These are phyloP conservation scores for Trypanosoma mega DNA, from an alignment of 208 protist species.

Conservation along the genomic window DNA sequence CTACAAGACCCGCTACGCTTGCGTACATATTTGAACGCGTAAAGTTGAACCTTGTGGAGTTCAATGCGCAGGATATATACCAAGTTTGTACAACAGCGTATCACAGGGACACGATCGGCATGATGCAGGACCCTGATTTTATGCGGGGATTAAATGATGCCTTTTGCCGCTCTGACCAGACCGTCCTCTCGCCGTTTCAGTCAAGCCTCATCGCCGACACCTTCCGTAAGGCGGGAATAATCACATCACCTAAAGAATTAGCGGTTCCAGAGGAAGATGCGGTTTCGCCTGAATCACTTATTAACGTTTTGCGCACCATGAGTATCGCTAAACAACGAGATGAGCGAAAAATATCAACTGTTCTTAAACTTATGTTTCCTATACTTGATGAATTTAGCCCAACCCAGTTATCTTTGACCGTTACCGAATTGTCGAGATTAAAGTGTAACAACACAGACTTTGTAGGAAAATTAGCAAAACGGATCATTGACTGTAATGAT, in stretches of 20 bases:
- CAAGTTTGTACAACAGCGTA: slow-evolving; percentile 68
- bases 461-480: slow-evolving; percentile 57
- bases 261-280: slow-evolving; percentile 70
- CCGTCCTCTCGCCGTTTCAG: slow-evolving; percentile 84
- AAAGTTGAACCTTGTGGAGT: slow-evolving; percentile 59
- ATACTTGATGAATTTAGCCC: slow-evolving; percentile 79
- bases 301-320: slow-evolving; percentile 75
- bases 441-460: slow-evolving; percentile 58
- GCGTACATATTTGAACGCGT: slow-evolving; percentile 61
- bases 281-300: slow-evolving; percentile 71
- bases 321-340: slow-evolving; percentile 67
- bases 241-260: slow-evolving; percentile 53
- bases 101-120: slow-evolving; percentile 61
- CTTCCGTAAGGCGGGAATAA: slow-evolving; percentile 68
- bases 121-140: slow-evolving; percentile 73
- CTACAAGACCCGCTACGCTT: slow-evolving; percentile 25
- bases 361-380: slow-evolving; percentile 48
- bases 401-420: slow-evolving; percentile 52
- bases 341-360: slow-evolving; percentile 62
- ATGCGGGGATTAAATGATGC: slow-evolving; percentile 82
- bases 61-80: slow-evolving; percentile 87
- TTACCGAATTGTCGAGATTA: slow-evolving; percentile 68
- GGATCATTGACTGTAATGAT: slow-evolving; percentile 43
- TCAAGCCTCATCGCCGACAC: slow-evolving; percentile 69
- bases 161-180: slow-evolving; percentile 68